Conservation (phyloP, 192 early-diverging fungal species). For the Coemansia guatemalensis region DNA sequence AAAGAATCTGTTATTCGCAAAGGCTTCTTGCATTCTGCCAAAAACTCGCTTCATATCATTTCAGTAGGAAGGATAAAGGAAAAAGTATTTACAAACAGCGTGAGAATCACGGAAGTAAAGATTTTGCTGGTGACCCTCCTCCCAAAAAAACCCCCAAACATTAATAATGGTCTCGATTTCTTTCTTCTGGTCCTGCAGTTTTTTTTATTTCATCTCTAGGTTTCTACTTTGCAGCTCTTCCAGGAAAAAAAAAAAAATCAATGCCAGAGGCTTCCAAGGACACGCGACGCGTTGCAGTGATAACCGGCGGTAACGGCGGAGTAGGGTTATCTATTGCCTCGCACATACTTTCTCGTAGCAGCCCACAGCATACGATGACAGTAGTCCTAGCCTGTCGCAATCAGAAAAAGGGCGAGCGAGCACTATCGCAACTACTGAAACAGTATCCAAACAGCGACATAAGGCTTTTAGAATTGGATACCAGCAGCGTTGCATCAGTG, state of each 20-base stretch:
- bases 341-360: constrained; percentile 3
- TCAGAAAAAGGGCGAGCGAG: constrained; percentile 13
- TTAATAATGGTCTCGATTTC: too few species aligned
- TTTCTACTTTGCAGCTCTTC: neutral
- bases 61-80: too few species aligned
- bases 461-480: constrained; percentile 38
- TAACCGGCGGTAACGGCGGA: constrained; percentile 53
- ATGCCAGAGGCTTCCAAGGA: too few species aligned
- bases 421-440: constrained; percentile 17
- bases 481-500: constrained; percentile 47
- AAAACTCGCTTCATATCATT: too few species aligned
- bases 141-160: too few species aligned
- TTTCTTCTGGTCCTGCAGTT: too few species aligned
- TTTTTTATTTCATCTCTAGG: neutral
- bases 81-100: too few species aligned
- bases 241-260: neutral
- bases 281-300: constrained; percentile 7
- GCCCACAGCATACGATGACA: neutral
- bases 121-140: too few species aligned
- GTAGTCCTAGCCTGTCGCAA: constrained; percentile 53
- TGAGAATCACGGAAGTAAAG: too few species aligned
- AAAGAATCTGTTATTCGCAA: neutral
- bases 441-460: constrained; percentile 9
- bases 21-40: neutral
- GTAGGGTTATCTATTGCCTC: constrained; percentile 38